Evolutionary conservation across 2,329 filamentous ascomycete genomes (phyloP).

Genomic region (Botryotinia globosa): DNA sequence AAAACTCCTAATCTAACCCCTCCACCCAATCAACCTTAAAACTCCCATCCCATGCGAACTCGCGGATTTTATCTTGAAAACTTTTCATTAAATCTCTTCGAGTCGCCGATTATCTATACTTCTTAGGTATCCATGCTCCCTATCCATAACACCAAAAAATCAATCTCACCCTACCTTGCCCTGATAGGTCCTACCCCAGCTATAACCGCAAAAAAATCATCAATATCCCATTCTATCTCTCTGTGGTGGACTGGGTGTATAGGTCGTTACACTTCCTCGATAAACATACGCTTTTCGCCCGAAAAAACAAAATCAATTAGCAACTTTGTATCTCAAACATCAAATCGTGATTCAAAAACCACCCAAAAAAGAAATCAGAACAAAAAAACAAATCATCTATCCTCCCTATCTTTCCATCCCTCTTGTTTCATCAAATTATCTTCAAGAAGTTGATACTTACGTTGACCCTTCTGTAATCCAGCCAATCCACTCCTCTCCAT

Average conservation of each 20-base stretch:
- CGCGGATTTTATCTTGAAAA: neutral
- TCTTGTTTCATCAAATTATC: constrained; percentile 1
- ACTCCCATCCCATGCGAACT: neutral
- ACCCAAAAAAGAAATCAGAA: neutral
- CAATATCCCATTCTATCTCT: neutral
- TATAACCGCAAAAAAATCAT: neutral
- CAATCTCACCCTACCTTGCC: neutral
- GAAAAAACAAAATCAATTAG: constrained; percentile 7
- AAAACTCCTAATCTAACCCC: neutral
- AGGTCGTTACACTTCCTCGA: constrained; percentile 12
- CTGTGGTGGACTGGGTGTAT: constrained; percentile 16
- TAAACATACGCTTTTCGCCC: constrained; percentile 20
- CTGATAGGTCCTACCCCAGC: neutral
- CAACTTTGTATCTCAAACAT: neutral
- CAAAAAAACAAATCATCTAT: neutral
- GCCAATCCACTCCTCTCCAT: constrained; percentile 47
- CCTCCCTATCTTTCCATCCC: neutral
- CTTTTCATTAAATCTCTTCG: neutral
- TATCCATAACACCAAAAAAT: neutral
- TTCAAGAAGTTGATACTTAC: constrained; percentile 28
- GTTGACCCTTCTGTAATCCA: constrained; percentile 38
- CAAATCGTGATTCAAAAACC: neutral
- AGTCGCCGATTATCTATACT: neutral
- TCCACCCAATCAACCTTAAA: neutral
- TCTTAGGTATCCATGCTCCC: neutral